phyloP scores from a whole-genome alignment of 345 rosid genomes.

The Pugionium dolabratum region DNA sequence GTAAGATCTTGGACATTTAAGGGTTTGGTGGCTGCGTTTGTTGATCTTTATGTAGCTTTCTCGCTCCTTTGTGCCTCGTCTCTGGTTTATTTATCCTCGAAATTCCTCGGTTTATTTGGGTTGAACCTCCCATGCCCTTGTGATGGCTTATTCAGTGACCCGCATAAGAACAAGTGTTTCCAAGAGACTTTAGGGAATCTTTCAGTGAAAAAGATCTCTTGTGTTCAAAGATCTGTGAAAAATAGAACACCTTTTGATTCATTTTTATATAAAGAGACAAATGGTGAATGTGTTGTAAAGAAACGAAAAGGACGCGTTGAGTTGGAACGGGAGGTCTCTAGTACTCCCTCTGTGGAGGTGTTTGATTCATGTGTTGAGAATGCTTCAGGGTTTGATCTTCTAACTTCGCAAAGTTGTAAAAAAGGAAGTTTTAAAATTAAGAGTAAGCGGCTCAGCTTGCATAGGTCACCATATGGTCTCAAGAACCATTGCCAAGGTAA shows the following conservation, averaged over 20 bases:
- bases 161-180: constrained; percentile 46
- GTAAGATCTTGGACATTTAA: constrained; percentile 56
- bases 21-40: constrained; percentile 59
- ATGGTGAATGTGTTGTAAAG: constrained; percentile 19
- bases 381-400: constrained; percentile 33
- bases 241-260: constrained; percentile 56
- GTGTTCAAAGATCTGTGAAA: constrained; percentile 47
- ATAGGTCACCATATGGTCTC: constrained; percentile 43
- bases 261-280: constrained; percentile 20
- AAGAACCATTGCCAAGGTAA: constrained; percentile 43
- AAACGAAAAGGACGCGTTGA: constrained; percentile 26
- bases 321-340: constrained; percentile 27
- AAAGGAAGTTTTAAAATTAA: constrained; percentile 44
- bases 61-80: constrained; percentile 55
- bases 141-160: constrained; percentile 55
- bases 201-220: constrained; percentile 47
- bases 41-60: constrained; percentile 56
- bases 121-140: constrained; percentile 60
- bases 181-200: constrained; percentile 44
- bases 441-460: constrained; percentile 35
- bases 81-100: constrained; percentile 50
- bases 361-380: constrained; percentile 24
- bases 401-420: constrained; percentile 31
- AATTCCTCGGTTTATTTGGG: constrained; percentile 56
- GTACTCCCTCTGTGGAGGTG: constrained; percentile 32